Evolutionary conservation across 805 yeast species (phyloP).

Genomic region (Candida taoyuanica): DNA sequence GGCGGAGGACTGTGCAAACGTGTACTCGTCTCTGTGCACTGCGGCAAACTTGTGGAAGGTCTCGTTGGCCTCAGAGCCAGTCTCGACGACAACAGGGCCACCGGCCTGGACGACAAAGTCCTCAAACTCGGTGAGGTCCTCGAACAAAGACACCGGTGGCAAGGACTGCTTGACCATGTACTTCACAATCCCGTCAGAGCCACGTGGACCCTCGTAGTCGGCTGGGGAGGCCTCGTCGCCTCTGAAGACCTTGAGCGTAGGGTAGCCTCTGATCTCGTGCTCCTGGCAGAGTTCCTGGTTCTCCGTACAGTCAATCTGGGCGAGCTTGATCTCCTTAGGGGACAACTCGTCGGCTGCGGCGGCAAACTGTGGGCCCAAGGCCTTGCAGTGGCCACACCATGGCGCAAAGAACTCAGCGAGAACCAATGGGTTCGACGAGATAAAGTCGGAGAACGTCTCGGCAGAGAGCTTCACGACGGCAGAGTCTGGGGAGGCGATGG

Average conservation of each 20-base stretch:
- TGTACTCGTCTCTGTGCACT: conserved; percentile 53
- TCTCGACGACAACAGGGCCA: conserved; percentile 56
- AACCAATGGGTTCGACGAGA: conserved; percentile 70
- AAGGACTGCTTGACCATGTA: conserved; percentile 78
- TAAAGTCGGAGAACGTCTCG: conserved; percentile 58
- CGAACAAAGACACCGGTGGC: conserved; percentile 63
- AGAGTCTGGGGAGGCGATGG: conserved; percentile 75
- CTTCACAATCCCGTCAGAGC: conserved; percentile 67
- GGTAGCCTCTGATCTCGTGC: conserved; percentile 74
- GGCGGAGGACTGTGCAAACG: conserved; percentile 49
- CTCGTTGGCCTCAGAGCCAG: conserved; percentile 43
- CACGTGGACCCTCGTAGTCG: conserved; percentile 84
- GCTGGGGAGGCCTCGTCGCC: conserved; percentile 37
- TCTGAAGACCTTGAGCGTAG: conserved; percentile 75
- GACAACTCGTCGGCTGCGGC: conserved; percentile 64
- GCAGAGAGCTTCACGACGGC: conserved; percentile 79
- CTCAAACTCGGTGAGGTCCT: conserved; percentile 45
- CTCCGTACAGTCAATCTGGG: conserved; percentile 83
- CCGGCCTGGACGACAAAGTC: conserved; percentile 41
- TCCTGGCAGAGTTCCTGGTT: conserved; percentile 66
- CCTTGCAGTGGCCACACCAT: conserved; percentile 98
- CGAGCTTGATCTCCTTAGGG: conserved; percentile 62
- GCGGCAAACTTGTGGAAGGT: conserved; percentile 64
- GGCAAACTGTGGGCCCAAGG: conserved; percentile 73
- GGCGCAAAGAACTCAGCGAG: conserved; percentile 89